Percentiles rank a stretch among this genome's conserved stretches.
Evolutionary conservation across 108 stramenopile species (phyloP).

Genomic region (Cyclotella kingstonii): DNA sequence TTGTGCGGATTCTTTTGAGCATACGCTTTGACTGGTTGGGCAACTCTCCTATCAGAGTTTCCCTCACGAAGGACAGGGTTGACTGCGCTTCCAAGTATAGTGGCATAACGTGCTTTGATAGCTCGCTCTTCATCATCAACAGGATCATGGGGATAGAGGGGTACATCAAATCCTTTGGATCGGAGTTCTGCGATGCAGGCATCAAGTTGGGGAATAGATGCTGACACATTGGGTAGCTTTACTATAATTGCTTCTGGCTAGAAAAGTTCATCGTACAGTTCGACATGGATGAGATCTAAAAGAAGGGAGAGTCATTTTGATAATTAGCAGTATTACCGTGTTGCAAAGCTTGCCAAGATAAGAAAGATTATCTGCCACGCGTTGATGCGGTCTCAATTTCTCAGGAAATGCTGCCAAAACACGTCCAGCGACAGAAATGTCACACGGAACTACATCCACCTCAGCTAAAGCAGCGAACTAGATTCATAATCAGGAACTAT

Average conservation of each 20-base stretch:
- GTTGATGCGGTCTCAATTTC: conserved; percentile 67
- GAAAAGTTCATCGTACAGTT: background rate
- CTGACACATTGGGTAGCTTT: conserved; percentile 82
- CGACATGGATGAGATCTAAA: background rate
- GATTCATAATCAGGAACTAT: background rate
- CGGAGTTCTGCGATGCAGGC: conserved; percentile 88
- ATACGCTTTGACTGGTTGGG: conserved; percentile 89
- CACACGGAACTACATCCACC: conserved; percentile 79
- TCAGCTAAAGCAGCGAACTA: conserved; percentile 68
- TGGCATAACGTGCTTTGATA: conserved; percentile 68
- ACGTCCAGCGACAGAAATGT: conserved; percentile 85
- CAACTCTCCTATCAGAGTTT: conserved; percentile 90
- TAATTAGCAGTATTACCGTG: conserved; percentile 17
- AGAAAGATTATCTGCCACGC: conserved; percentile 82
- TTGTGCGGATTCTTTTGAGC: conserved; percentile 94
- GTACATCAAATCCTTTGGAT: conserved; percentile 90
- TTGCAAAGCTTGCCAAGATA: conserved; percentile 84
- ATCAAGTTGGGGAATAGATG: conserved; percentile 86
- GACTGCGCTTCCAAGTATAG: conserved; percentile 86
- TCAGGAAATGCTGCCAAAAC: conserved; percentile 87
- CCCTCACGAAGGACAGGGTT: conserved; percentile 94
- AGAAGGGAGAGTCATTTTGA: background rate
- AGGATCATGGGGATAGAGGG: conserved; percentile 84
- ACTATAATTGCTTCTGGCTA: conserved; percentile 74
- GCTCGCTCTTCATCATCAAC: conserved; percentile 61